These are phyloP conservation scores for Lanmaoa rubissima DNA, from an alignment of 768 basidiomycete genomes.

Conservation along the genomic window DNA sequence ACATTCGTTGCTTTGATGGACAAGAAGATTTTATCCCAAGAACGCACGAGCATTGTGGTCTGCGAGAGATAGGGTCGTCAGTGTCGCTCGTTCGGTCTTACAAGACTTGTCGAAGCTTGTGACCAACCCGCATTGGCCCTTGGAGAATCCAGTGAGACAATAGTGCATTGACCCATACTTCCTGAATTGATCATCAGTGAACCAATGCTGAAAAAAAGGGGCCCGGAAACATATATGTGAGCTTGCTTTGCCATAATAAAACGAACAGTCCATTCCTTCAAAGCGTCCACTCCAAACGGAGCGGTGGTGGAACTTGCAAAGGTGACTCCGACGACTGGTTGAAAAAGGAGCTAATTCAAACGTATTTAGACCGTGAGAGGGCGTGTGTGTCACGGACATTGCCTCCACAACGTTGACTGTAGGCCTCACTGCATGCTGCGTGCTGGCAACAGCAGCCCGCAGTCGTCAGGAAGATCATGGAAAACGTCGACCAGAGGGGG, in stretches of 20 bases:
- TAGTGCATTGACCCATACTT: too few relatives aligned
- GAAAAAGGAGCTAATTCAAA: slow-evolving; percentile 19
- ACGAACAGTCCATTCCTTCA: background rate
- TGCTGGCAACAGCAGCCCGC: slow-evolving; percentile 24
- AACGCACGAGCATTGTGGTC: background rate
- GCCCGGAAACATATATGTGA: background rate
- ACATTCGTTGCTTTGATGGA: background rate
- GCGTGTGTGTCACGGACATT: slow-evolving; percentile 14
- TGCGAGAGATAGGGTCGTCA: background rate
- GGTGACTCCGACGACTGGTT: background rate
- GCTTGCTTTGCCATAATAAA: background rate
- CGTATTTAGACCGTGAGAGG: slow-evolving; percentile 30
- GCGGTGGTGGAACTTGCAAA: background rate
- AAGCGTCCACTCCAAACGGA: background rate
- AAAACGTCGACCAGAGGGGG: slow-evolving; percentile 29
- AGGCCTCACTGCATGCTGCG: slow-evolving; percentile 17
- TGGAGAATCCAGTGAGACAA: slow-evolving; percentile 1
- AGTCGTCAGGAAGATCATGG: slow-evolving; percentile 23
- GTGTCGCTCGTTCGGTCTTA: background rate
- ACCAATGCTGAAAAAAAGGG: background rate
- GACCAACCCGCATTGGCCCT: background rate
- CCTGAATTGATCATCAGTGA: background rate
- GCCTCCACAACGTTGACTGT: slow-evolving; percentile 21
- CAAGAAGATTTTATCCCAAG: background rate
- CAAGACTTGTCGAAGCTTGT: background rate